A percentile compares a stretch with the other conserved stretches of the same genome.
These are phyloP conservation scores for Avena insularis DNA, from an alignment of 176 grass and related monocot species.

Conservation along the genomic window DNA sequence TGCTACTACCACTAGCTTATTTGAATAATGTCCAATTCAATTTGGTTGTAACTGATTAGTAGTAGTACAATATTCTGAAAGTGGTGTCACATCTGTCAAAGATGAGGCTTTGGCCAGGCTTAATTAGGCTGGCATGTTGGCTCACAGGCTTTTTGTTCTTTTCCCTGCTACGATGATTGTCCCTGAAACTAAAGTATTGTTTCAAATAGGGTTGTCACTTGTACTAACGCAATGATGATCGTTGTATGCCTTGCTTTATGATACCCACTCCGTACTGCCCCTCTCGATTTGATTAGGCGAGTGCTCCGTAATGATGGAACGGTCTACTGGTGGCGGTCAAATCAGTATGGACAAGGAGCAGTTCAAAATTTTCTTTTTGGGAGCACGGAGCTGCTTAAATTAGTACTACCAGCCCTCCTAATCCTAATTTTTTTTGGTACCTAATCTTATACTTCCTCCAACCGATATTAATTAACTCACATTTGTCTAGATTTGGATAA, in stretches of 20 bases:
- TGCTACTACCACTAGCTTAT: background rate
- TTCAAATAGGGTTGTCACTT: slow-evolving; percentile 7
- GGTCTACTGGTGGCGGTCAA: background rate
- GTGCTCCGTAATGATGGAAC: slow-evolving; percentile 1
- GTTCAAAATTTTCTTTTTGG: too few relatives aligned
- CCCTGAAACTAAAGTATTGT: slow-evolving; percentile 35
- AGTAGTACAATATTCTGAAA: background rate
- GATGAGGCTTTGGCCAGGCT: background rate
- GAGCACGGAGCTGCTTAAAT: background rate
- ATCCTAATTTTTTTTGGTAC: background rate
- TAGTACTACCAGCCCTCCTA: background rate
- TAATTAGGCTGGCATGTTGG: slow-evolving; percentile 42
- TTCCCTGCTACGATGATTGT: slow-evolving; percentile 34
- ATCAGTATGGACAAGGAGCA: background rate
- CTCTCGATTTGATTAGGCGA: background rate
- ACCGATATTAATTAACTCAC: too few relatives aligned
- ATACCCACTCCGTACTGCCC: background rate
- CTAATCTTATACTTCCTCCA: too few relatives aligned
- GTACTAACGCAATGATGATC: slow-evolving; percentile 40
- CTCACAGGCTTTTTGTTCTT: slow-evolving; percentile 38
- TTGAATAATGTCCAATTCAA: background rate
- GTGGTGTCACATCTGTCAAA: background rate
- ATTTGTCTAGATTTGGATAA: too few relatives aligned
- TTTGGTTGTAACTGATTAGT: too few relatives aligned
- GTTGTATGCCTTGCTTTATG: background rate